Evolutionary conservation across 164 flowering plant genomes (phyloP), one percentile per base, ranked within the genome.

Genomic region (Tetrastigma voinierianum): DNA sequence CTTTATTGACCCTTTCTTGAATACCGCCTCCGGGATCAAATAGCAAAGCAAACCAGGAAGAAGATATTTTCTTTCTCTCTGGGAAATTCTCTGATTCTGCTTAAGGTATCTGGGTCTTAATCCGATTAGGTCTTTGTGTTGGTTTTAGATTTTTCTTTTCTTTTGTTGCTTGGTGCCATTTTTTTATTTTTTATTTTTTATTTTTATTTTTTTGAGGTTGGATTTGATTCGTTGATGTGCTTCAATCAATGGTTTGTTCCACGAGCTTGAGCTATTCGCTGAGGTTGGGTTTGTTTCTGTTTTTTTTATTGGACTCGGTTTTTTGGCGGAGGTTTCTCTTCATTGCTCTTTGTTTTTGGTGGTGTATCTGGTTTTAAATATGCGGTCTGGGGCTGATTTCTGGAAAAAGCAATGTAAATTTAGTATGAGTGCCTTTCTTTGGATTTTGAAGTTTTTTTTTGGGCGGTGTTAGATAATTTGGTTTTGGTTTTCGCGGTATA

Each of bases 91-190:
- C 57, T 60, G 46, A 45, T 48, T 14, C 21, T 51, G 40, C 24
- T 3, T 2, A 32, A 72, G 74, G 75, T 74, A 40, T 17, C 23
- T 56, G 65, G 47, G 66, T 68, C 57, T 65, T 60, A 48, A 43
- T 25, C 45, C 7, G 40, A 32, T 32, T 32, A 32, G 40, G 40
- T 32, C 6, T 32, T 45, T 23, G 12, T 46, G 9, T 19, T 15
- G 4, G 11, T 54, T 67, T 19, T 54, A 46, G 23, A 25, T 25
- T 15, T 68, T 53, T 69, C 23, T 51, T 57, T 20, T 18, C 13
- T 40, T 32, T 40, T 1, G 2, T 61, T 17, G 16, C 64, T 62
- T 56, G 74, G 61, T 70, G 40, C 72, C 64, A 64, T 66, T 21
- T 44, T 25, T 59, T 48, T 67, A 16, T 17, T 21, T 25, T 54